A percentile compares a stretch with the other conserved stretches of the same genome.
These are phyloP conservation scores for Solanum paucissectum DNA, from an alignment of 257 asterid species.

Conservation along the genomic window DNA sequence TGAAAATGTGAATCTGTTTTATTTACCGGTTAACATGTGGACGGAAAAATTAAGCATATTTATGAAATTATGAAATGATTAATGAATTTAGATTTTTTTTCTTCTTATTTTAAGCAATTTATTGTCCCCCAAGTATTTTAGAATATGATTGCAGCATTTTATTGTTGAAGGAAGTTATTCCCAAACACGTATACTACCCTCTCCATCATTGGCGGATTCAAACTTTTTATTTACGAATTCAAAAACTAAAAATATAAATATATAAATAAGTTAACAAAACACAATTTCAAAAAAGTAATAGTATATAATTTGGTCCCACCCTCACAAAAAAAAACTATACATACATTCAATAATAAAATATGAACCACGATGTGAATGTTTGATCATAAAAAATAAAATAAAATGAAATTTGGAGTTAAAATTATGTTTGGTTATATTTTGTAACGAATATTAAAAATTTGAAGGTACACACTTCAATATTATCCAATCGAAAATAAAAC, in stretches of 20 bases:
- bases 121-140: not conserved
- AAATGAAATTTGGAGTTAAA: not conserved
- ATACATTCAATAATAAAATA: not conserved
- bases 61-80: no score
- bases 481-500: not conserved
- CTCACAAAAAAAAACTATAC: not conserved
- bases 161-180: not conserved
- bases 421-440: not conserved
- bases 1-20: no score
- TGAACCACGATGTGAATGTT: not conserved
- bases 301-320: not conserved
- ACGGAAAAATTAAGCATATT: no score
- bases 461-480: not conserved
- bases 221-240: no score
- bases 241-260: no score
- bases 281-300: no score
- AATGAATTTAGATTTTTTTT: no score
- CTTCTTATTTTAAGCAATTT: not conserved
- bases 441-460: not conserved
- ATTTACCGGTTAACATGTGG: no score
- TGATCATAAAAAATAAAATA: not conserved
- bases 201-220: no score
- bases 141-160: not conserved
- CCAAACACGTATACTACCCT: not conserved
- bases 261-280: no score